Base-by-base conservation (phyloP, 352 stramenopile species). In the Phytophthora pluvialis region DNA sequence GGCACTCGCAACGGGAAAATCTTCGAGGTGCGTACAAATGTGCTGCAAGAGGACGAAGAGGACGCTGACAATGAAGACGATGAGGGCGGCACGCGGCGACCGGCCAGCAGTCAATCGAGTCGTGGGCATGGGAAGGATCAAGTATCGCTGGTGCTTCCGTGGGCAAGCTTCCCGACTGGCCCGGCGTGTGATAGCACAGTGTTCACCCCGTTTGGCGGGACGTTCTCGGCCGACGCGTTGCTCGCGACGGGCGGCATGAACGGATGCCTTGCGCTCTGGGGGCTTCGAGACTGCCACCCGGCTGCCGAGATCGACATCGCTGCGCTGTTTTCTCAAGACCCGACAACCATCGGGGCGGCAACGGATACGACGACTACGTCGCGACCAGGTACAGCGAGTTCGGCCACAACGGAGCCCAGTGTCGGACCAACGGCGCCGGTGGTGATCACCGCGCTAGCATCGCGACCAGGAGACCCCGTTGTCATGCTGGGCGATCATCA, bases 61-160 rank as follows among this genome's bases (percentile, higher is more conserved):
- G 80, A 87, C 0, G 48, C 29, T 5, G 80, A 91, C 8, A 83
- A 91, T 9, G 83, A 92, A 7, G 81, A 88, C 0, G 63, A 88
- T 5, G 80, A 88, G 2, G 75, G 40, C 4, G 65, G 8, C 7
- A 16, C 18, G 10, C 42, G n/a, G 5, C 44, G 42, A 18, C 3
- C 58, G 15, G 26, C 12, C 10, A 64, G 39, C 12, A 28, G 26
- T 4, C 29, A 26, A 28, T 36, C 58, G 0, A 64, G 29, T 49
- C 54, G 36, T 31, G 31, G 42, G 16, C 48, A 35, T 11, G 50
- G 21, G 21, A 58, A 5, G 59, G 71, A 52, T 73, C 65, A 21
- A 21, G 21, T 21, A 2, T 52, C 73, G 8, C 44, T 90, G 29
- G 60, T 93, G 15, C 51, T 67, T 16, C 64, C 68, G 11, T 88